Percentiles rank a stretch among this genome's conserved stretches.
phyloP scores from a whole-genome alignment of 148 eudicot genomes.

The Chenopodium album region DNA sequence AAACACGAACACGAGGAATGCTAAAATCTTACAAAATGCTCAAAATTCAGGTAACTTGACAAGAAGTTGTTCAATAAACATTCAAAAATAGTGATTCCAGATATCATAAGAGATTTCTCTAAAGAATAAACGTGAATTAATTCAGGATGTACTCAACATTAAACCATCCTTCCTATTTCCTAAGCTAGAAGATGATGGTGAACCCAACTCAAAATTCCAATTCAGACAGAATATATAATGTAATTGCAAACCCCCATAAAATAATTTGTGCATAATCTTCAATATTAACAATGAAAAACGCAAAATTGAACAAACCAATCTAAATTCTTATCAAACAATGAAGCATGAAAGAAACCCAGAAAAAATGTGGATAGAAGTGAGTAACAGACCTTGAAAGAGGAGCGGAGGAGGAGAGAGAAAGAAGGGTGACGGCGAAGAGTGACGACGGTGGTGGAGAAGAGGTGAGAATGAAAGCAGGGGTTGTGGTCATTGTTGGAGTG shows the following conservation, averaged over 20 bases:
- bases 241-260: not conserved
- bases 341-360: not conserved
- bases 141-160: not conserved
- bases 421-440: constrained; percentile 50
- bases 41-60: too few relatives aligned
- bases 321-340: not conserved
- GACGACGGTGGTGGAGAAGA: constrained; percentile 45
- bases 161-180: too few relatives aligned
- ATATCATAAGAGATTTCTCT: not conserved
- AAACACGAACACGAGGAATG: too few relatives aligned
- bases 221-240: not conserved
- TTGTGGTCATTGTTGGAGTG: not conserved
- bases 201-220: too few relatives aligned
- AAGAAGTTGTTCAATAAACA: too few relatives aligned
- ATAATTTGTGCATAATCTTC: not conserved
- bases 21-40: too few relatives aligned
- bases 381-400: constrained; percentile 41
- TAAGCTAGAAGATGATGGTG: too few relatives aligned
- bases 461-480: constrained; percentile 35
- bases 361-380: not conserved
- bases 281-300: too few relatives aligned
- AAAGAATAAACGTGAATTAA: not conserved
- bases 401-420: constrained; percentile 29
- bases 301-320: too few relatives aligned
- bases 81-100: not conserved